Conservation (phyloP, 345 rosid species). For the Linum lewisii region DNA sequence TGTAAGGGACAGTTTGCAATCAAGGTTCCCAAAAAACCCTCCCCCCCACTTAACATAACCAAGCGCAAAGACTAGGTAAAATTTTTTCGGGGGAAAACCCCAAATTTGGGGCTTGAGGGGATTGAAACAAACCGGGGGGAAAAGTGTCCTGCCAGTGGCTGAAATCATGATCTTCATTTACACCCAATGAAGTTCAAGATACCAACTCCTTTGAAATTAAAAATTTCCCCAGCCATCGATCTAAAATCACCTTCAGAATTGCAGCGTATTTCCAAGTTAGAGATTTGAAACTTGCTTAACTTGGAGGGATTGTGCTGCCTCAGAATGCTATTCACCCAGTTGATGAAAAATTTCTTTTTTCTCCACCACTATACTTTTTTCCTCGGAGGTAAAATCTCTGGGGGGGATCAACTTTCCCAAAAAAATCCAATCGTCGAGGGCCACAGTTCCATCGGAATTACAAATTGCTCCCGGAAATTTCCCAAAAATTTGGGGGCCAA, state of each 20-base stretch:
- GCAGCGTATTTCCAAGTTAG: neutral
- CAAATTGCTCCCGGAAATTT: too few species aligned
- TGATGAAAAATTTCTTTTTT: neutral
- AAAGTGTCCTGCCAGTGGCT: neutral
- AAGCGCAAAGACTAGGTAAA: conserved; percentile 2
- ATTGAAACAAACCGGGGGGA: neutral
- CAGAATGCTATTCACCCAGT: neutral
- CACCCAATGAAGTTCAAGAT: neutral
- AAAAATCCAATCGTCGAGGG: too few species aligned
- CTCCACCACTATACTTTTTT: neutral
- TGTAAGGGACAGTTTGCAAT: neutral
- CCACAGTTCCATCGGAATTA: too few species aligned
- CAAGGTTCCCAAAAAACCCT: neutral
- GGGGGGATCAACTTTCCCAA: too few species aligned
- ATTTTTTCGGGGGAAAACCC: neutral
- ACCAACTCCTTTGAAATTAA: neutral
- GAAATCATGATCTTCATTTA: neutral
- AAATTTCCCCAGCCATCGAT: conserved; percentile 2
- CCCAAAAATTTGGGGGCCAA: too few species aligned
- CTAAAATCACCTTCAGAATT: neutral
- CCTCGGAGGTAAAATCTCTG: too few species aligned
- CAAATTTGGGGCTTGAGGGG: neutral
- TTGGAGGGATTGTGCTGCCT: neutral
- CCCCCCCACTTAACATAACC: neutral
- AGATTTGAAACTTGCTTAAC: neutral